Evolutionary conservation across 768 basidiomycete species (phyloP).

Genomic region (Tubosaeta sp.): DNA sequence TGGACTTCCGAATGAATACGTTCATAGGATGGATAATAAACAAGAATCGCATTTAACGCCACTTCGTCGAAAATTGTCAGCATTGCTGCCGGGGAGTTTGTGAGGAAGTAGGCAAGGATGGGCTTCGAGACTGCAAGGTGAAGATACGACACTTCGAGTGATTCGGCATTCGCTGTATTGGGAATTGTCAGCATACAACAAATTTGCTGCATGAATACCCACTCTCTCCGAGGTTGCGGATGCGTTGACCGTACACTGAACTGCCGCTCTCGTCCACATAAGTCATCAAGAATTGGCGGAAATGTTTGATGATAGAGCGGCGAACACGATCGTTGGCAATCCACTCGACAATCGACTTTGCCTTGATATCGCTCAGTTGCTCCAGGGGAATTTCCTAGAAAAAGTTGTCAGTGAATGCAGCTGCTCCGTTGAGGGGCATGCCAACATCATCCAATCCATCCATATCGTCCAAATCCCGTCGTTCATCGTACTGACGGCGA

Average conservation of each 20-base stretch:
- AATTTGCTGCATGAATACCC: slow-evolving; percentile 23
- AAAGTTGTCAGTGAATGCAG: slow-evolving; percentile 13
- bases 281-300: slow-evolving; percentile 93
- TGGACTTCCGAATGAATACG: slow-evolving; percentile 98
- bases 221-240: slow-evolving; percentile 95
- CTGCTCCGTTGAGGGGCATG: slow-evolving; percentile 5
- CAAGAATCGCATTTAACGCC: slow-evolving; percentile 87
- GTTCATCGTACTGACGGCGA: slow-evolving; percentile 91
- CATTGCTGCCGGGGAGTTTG: slow-evolving; percentile 91
- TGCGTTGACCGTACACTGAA: slow-evolving; percentile 93
- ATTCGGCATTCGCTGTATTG: slow-evolving; percentile 87
- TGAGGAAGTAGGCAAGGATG: slow-evolving; percentile 95
- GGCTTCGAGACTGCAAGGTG: slow-evolving; percentile 91
- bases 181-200: slow-evolving; percentile 10
- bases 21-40: slow-evolving; percentile 94
- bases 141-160: slow-evolving; percentile 95
- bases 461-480: slow-evolving; percentile 84
- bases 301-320: slow-evolving; percentile 86
- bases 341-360: slow-evolving; percentile 97
- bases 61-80: slow-evolving; percentile 93
- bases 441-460: slow-evolving; percentile 84
- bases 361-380: slow-evolving; percentile 96
- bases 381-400: slow-evolving; percentile 87
- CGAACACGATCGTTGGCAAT: slow-evolving; percentile 90
- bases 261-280: slow-evolving; percentile 89